Base-by-base conservation (phyloP, 2,329 filamentous ascomycete species). In the Xylaria sp. region DNA sequence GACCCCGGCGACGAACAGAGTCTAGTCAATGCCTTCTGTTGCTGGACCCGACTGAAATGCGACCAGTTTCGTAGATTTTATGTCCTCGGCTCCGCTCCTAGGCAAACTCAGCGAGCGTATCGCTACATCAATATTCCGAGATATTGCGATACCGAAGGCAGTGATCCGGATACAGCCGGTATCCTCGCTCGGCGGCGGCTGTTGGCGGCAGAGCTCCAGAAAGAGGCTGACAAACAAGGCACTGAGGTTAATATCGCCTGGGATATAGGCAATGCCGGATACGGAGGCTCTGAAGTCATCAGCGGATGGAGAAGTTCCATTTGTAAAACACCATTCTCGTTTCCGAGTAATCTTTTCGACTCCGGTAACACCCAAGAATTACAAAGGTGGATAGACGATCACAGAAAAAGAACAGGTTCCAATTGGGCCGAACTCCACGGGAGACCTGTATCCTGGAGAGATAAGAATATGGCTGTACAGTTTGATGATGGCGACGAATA, bases 1-100 rank as follows among this genome's bases (percentile, higher is more conserved):
- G 84, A 89, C 64, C 80, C 83, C 0, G 86, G 87, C 63, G 88
- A 90, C 68, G 89, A 91, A 73, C 85, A 89, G 73, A 88, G 85
- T 65, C 78, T 91, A 32, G 83, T 90, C 9, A 87, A 89, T 69
- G 90, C 86, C 85, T 90, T 89, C 75, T 87, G 85, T 1, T 86
- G 82, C 76, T 90, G 88, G 88, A 81, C 86, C 0, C 78, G 81
- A 36, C 68, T 76, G 64, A 83, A 84, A 34, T 73, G 87, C 42
- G 83, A 88, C 65, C 77, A 78, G 48, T 87, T 84, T 72, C 83
- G 87, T 36, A 84, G 82, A 45, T 90, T 90, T 71, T 79, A 81
- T 19, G 84, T 90, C 2, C 63, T 90, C 4, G 88, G 88, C 2
- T 86, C 86, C 0, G 69, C 73, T 70, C 47, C 75, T 2, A 59